Conservation (phyloP, 2,329 filamentous ascomycete species). For the Cytospora piceicola region DNA sequence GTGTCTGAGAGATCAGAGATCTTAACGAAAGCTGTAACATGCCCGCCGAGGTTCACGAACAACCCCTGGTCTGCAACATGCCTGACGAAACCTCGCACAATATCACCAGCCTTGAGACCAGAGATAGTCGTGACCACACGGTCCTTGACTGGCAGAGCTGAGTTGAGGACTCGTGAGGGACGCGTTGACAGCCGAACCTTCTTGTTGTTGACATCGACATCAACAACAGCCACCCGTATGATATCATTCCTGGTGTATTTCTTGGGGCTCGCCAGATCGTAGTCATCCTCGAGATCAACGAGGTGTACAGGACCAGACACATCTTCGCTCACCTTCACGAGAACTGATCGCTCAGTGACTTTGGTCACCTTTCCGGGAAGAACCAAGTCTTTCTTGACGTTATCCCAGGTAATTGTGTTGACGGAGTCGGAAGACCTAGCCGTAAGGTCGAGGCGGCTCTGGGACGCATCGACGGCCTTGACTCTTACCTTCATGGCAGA, state of each 20-base stretch:
- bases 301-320: constrained; percentile 81
- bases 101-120: constrained; percentile 75
- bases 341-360: constrained; percentile 78
- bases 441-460: constrained; percentile 82
- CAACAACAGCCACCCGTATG: constrained; percentile 81
- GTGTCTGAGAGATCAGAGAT: constrained; percentile 88
- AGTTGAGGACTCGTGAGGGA: constrained; percentile 87
- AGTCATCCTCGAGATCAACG: constrained; percentile 86
- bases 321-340: constrained; percentile 81
- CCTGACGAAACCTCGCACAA: constrained; percentile 90
- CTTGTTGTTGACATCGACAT: constrained; percentile 83
- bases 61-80: constrained; percentile 87
- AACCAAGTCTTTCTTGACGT: constrained; percentile 77
- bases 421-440: constrained; percentile 66
- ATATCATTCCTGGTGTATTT: constrained; percentile 83
- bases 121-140: constrained; percentile 72
- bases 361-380: constrained; percentile 84
- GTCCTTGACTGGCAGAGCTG: constrained; percentile 78
- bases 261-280: constrained; percentile 74
- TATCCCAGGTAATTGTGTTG: constrained; percentile 66
- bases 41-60: constrained; percentile 81
- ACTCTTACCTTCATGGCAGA: constrained; percentile 83
- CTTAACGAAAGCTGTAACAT: constrained; percentile 80
- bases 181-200: constrained; percentile 79
- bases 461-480: constrained; percentile 70